Percentiles rank a stretch among this genome's conserved stretches.
Evolutionary conservation across 2,329 filamentous ascomycete species (phyloP).

Genomic region (Raffaelea arxii): DNA sequence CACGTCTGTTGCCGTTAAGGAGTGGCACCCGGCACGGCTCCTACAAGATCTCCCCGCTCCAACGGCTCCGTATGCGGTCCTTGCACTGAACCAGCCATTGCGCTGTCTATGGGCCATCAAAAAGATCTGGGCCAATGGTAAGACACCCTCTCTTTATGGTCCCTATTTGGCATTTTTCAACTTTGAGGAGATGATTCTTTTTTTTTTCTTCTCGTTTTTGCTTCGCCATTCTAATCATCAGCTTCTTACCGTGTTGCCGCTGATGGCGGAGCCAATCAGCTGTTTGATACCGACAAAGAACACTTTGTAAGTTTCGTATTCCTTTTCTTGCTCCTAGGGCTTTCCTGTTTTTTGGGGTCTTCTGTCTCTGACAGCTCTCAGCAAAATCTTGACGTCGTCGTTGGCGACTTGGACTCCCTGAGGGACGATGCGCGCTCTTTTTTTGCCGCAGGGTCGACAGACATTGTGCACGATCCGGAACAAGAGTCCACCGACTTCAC

Average conservation of each 20-base stretch:
- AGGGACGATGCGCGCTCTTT: slow-evolving; percentile 49
- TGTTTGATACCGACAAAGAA: slow-evolving; percentile 32
- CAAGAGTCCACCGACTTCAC: slow-evolving; percentile 87
- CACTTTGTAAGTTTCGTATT: slow-evolving; percentile 27
- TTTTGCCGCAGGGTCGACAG: slow-evolving; percentile 46
- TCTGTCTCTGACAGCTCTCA: slow-evolving; percentile 1
- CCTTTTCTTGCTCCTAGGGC: neutral
- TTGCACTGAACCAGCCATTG: slow-evolving; percentile 44
- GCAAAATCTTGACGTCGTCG: slow-evolving; percentile 58
- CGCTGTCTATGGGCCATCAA: slow-evolving; percentile 35
- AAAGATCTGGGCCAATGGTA: slow-evolving; percentile 40
- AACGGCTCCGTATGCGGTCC: slow-evolving; percentile 26
- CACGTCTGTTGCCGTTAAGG: neutral
- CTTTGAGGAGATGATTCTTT: too few species aligned
- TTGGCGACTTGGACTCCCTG: slow-evolving; percentile 88
- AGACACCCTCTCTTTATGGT: slow-evolving; percentile 6
- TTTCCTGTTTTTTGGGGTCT: neutral
- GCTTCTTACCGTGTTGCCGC: slow-evolving; percentile 53
- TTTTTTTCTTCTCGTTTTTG: too few species aligned
- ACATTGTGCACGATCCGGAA: slow-evolving; percentile 62
- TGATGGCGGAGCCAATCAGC: slow-evolving; percentile 80
- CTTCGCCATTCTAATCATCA: slow-evolving; percentile 2
- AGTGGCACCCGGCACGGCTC: slow-evolving; percentile 16
- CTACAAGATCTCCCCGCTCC: slow-evolving; percentile 7
- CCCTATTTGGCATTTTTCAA: too few species aligned